Conservation (phyloP, 805 yeast species). For the Lachancea waltii region DNA sequence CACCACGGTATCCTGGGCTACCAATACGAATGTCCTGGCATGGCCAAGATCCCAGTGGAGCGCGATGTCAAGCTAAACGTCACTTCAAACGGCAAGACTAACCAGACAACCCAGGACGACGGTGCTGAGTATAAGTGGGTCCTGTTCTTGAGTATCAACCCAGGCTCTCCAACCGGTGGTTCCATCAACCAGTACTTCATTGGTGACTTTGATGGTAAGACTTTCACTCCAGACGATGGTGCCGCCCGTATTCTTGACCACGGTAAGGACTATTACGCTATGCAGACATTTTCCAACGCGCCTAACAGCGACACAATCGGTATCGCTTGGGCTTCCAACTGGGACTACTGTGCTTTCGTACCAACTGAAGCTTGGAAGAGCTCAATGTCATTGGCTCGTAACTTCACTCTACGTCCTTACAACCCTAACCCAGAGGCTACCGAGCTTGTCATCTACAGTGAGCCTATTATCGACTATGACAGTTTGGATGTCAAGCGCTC, state of each 20-base stretch:
- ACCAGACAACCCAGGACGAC: conserved; percentile 1
- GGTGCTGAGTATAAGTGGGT: conserved; percentile 31
- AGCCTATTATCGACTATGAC: conserved; percentile 20
- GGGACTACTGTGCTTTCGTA: conserved; percentile 35
- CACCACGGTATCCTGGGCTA: conserved; percentile 30
- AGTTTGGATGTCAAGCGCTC: conserved; percentile 6
- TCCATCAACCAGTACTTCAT: conserved; percentile 37
- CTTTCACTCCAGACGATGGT: conserved; percentile 30
- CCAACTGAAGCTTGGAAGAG: conserved; percentile 36
- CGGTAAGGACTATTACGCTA: conserved; percentile 38
- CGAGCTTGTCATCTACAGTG: conserved; percentile 19
- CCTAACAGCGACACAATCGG: conserved; percentile 29
- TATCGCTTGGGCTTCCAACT: conserved; percentile 40
- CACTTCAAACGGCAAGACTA: conserved; percentile 7
- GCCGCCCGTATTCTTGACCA: conserved; percentile 30
- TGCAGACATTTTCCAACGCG: conserved; percentile 32
- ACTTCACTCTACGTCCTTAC: conserved; percentile 24
- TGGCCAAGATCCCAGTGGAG: conserved; percentile 29
- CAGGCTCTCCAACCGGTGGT: conserved; percentile 39
- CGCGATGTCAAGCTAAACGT: conserved; percentile 1
- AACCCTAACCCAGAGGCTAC: conserved; percentile 24
- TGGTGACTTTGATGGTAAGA: conserved; percentile 37
- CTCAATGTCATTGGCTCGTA: conserved; percentile 34
- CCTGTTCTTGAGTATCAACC: conserved; percentile 36
- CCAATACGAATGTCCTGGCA: conserved; percentile 40